These are phyloP conservation scores for Metarhizium guizhouense DNA, from an alignment of 2,329 filamentous ascomycete species.

Conservation along the genomic window DNA sequence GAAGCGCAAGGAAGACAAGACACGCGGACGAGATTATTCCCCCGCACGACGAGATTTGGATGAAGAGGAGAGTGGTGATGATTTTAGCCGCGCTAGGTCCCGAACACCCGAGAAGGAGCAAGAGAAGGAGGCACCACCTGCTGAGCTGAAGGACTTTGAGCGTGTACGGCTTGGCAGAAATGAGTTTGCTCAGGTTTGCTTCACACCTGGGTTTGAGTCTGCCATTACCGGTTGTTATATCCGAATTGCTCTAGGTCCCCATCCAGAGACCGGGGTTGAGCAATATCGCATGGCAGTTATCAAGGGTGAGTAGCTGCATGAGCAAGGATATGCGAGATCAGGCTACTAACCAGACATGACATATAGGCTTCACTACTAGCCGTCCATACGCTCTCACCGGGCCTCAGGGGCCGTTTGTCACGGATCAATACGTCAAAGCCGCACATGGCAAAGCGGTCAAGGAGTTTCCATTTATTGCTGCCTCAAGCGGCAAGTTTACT, in stretches of 20 bases:
- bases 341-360: not conserved
- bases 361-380: slow-evolving; percentile 63
- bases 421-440: slow-evolving; percentile 75
- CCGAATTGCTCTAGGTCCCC: slow-evolving; percentile 73
- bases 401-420: slow-evolving; percentile 69
- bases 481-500: slow-evolving; percentile 78
- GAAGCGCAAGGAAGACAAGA: slow-evolving; percentile 40
- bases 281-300: slow-evolving; percentile 85
- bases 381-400: slow-evolving; percentile 77
- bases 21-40: slow-evolving; percentile 48
- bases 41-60: slow-evolving; percentile 22
- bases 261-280: slow-evolving; percentile 61
- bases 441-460: slow-evolving; percentile 76
- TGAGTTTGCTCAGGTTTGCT: slow-evolving; percentile 85
- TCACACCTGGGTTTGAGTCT: slow-evolving; percentile 81
- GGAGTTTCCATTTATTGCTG: slow-evolving; percentile 83
- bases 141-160: slow-evolving; percentile 74
- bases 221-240: slow-evolving; percentile 77
- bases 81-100: slow-evolving; percentile 56
- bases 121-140: slow-evolving; percentile 60
- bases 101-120: slow-evolving; percentile 53
- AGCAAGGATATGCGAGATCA: not conserved
- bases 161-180: slow-evolving; percentile 74
- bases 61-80: slow-evolving; percentile 68
- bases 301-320: slow-evolving; percentile 50